Evolutionary conservation across 2,329 filamentous ascomycete species (phyloP), one percentile per base, ranked within the genome.

Genomic region (Scedosporium aurantiacum): DNA sequence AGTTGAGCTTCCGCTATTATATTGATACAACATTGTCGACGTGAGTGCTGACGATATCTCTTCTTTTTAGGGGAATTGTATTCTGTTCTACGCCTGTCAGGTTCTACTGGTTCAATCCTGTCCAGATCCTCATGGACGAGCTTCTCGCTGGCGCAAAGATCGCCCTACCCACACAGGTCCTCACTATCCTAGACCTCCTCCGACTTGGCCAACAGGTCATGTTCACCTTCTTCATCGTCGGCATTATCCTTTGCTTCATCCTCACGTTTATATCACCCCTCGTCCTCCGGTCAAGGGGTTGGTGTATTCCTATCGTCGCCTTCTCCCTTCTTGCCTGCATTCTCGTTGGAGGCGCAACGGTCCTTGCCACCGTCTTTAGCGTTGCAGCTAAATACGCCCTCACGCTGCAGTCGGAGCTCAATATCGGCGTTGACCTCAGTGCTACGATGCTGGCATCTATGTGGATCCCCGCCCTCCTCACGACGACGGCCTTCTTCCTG

Each of bases 21-120:
- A 18, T 57, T 18, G 7, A 50, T 54, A 16, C 47, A 57, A n/a
- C 2, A 14, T 4, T 16, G 18, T 14, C 12, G 21, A 25, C 27
- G n/a, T 28, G 32, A 23, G 12, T 50, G 37, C 25, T 28, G 6
- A 21, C 52, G 10, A 37, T 37, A 37, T 12, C 32, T 37, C 10
- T 37, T 41, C 18, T 32, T 40, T 40, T 52, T 63, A 80, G 86
- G 67, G 89, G 89, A 43, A 85, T 94, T 64, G 93, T 90, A 0
- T 75, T 77, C 64, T 97, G 93, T 74, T 91, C 88, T 6, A 74
- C 75, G 5, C 88, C 91, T 0, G 68, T 83, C 67, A 78, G 79
- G 6, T 78, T 92, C 61, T 97, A 90, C 76, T 96, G 90, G 87
- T 97, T 97, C 77, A 91, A 97, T 71, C 92, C 92, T 0, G 87